A percentile compares a stretch with the other conserved stretches of the same genome.
Conservation (phyloP, 371 early-diverging fungal genomes). For the Mortierella sp. region DNA sequence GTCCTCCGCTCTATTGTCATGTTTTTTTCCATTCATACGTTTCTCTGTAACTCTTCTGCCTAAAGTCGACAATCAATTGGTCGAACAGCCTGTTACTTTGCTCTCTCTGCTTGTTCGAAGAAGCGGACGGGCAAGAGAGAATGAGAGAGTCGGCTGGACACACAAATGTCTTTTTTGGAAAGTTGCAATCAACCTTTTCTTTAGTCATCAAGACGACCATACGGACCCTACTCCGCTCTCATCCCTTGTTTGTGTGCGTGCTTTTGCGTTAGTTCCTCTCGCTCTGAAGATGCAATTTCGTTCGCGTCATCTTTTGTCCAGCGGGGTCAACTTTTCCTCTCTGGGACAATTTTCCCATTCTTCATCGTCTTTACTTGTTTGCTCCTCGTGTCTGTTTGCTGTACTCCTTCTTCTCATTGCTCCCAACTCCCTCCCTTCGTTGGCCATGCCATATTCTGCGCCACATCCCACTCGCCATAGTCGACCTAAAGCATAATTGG, state of each 20-base stretch:
- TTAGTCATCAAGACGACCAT: neutral
- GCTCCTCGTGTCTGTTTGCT: neutral
- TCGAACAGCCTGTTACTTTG: neutral
- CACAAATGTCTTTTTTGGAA: neutral
- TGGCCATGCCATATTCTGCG: no score
- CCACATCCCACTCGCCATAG: no score
- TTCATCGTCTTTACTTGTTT: neutral
- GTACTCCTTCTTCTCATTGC: neutral
- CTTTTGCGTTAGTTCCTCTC: neutral
- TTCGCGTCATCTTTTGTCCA: conserved; percentile 1
- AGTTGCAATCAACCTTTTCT: neutral
- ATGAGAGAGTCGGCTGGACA: neutral
- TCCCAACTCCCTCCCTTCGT: neutral
- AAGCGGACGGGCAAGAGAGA: neutral
- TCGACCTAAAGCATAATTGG: no score
- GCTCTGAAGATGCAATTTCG: neutral
- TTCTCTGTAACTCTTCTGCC: neutral
- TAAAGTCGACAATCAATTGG: neutral
- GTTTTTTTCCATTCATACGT: neutral
- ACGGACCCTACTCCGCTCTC: neutral
- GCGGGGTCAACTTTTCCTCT: conserved; percentile 14
- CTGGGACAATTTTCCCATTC: neutral
- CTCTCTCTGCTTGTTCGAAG: neutral
- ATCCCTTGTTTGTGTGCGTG: neutral
- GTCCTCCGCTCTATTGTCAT: neutral